phyloP scores from a whole-genome alignment of 306 rosid genomes.

The Abrus pulchellus region DNA sequence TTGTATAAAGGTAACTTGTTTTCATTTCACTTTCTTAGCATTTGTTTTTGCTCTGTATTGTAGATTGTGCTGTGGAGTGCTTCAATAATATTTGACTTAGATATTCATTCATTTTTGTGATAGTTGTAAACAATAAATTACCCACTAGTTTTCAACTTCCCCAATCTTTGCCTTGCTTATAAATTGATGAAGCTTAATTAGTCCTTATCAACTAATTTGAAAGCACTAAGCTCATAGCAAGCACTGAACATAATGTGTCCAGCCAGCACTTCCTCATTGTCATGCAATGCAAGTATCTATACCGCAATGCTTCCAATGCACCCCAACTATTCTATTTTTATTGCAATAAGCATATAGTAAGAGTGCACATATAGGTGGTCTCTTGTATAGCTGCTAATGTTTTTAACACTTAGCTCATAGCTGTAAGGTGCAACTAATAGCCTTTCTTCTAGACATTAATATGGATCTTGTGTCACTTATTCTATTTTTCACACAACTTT shows the following conservation, averaged over 20 bases:
- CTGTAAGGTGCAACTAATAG: not conserved
- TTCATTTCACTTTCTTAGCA: slow-evolving; percentile 37
- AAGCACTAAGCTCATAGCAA: not conserved
- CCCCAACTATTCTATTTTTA: not conserved
- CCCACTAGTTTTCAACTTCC: not conserved
- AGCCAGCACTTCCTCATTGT: slow-evolving; percentile 19
- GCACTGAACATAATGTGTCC: slow-evolving; percentile 2
- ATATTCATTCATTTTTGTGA: slow-evolving; percentile 11
- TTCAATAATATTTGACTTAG: not conserved
- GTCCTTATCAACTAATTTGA: slow-evolving; percentile 21
- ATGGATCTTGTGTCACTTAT: slow-evolving; percentile 4
- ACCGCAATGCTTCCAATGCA: not conserved
- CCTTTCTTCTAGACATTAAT: slow-evolving; percentile 17
- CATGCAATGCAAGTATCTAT: not conserved
- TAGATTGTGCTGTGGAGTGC: slow-evolving; percentile 19
- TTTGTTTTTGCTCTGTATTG: slow-evolving; percentile 24
- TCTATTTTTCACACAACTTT: not conserved
- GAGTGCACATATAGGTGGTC: not conserved
- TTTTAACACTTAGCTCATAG: slow-evolving; percentile 28
- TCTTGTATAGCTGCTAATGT: not conserved
- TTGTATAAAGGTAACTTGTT: slow-evolving; percentile 71
- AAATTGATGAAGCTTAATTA: not conserved
- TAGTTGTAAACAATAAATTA: slow-evolving; percentile 13
- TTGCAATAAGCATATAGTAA: not conserved
- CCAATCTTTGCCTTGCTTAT: slow-evolving; percentile 9